Base-by-base conservation (phyloP, 2,329 filamentous ascomycete species). In the Diaporthe citri region DNA sequence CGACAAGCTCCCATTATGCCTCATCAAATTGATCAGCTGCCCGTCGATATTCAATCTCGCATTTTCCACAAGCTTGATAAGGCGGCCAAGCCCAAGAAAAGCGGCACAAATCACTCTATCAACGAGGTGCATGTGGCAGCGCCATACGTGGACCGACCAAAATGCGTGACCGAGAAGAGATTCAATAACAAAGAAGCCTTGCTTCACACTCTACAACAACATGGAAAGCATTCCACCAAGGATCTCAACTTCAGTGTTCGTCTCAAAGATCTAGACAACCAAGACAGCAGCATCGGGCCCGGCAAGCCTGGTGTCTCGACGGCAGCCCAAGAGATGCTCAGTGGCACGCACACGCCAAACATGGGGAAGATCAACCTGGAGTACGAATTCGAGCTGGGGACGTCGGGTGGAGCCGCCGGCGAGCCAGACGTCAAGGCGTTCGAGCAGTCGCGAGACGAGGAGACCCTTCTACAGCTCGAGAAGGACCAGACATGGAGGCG, bases 401-500 rank as follows among this genome's bases (percentile, higher is more conserved):
- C 43, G 5, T 46, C 71, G 39, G 60, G 25, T 34, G 60, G 52
- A 1, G 22, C 48, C 52, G 36, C 69, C 20, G 56, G 59, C n/a
- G 69, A 72, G 55, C 67, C 48, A 17, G 75, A 74, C 12, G 69
- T 76, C 15, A 64, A 25, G n/a, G 66, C 71, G 43, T 76, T 76
- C 52, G 59, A 41, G 17, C 75, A 74, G 41, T 12, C 75, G 6
- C 74, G 67, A 31, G 75, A 76, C 28, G 75, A 76, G 46, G 75
- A 76, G 67, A 39, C 52, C 0, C 72, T 76, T 1, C 69, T 74
- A 25, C 75, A 76, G 69, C 62, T 76, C 25, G 75, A 76, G 73
- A 66, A 71, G 36, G 75, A 76, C 39, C 67, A 76, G n/a, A 41
- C 72, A 39, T 71, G 73, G 56, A n/a, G 75, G 39, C 75, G 75